These are phyloP conservation scores for Trichoderma aggressivum DNA, from an alignment of 2,329 filamentous ascomycete genomes.

Conservation along the genomic window DNA sequence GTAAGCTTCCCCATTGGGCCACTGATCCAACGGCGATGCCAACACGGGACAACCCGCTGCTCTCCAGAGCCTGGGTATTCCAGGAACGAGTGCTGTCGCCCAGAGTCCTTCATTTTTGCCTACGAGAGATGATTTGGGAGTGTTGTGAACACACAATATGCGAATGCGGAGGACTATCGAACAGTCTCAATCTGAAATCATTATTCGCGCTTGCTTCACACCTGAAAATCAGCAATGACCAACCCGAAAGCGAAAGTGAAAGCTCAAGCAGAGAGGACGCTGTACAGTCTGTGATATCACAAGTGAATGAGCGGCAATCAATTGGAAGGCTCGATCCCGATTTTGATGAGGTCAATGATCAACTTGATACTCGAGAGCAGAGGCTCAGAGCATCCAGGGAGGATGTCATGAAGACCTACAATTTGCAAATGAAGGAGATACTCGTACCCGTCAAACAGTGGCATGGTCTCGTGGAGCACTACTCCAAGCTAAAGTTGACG, in stretches of 20 bases:
- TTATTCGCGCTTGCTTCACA: background rate
- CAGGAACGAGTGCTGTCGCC: background rate
- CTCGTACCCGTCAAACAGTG: background rate
- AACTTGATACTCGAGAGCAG: background rate
- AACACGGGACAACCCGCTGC: background rate
- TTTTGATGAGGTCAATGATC: background rate
- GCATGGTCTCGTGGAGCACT: background rate
- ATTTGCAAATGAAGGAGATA: background rate
- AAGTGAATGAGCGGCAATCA: background rate
- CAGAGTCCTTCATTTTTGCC: background rate
- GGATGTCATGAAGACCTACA: background rate
- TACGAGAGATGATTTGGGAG: background rate
- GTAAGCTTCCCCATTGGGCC: background rate
- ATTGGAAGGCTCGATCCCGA: background rate
- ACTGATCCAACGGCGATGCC: background rate
- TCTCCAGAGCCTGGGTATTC: background rate
- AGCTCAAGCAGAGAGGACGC: background rate
- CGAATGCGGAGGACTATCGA: background rate
- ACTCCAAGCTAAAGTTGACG: background rate
- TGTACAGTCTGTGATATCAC: background rate
- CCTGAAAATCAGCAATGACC: background rate
- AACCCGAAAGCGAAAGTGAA: background rate
- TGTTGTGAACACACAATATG: background rate
- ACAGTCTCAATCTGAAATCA: background rate
- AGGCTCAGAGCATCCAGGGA: background rate